Evolutionary conservation across 1,284 basidiomycete species (phyloP), one percentile per base, ranked within the genome.

Genomic region (Tausonia pullulans): DNA sequence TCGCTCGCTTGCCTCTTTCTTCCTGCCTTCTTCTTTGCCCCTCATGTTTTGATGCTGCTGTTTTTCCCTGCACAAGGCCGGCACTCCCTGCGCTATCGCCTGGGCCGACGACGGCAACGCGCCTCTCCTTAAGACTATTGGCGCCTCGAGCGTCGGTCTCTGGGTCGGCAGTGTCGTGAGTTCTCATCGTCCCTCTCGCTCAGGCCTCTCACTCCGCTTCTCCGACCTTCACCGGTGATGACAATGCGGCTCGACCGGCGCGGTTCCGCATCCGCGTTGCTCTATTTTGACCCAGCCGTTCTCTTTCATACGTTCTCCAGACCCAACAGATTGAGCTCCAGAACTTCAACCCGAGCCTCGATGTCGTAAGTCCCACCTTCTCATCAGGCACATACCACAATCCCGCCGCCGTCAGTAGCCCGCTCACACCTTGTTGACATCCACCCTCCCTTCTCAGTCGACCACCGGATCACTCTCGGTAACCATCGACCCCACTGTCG

Each of bases 101-200:
- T 90, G 88, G 88, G 72, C 80, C 67, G 85, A 88, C 58, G 78
- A 81, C 64, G 79, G 79, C 64, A 62, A 55, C 0, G 7, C 76
- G 0, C 84, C 86, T 7, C 68, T 75, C 16, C 79, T 87, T 49
- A 66, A 73, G 14, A 67, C 78, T 0, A 87, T 85, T 62, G 87
- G 87, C 14, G 69, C 72, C 49, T 75, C 81, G 11, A 77, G 74
- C 55, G 76, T 88, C 55, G 81, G 79, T 44, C 79, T 90, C 72
- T 88, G 82, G 69, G 81, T 77, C 63, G 70, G 68, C 7, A 50
- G 57, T 51, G n/a, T 5, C n/a, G n/a, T 44, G 39, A 44, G 54
- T 14, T 43, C 16, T n/a, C 44, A 11, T 39, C 11, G 11, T 11
- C n/a, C 53, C n/a, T 40, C 13, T 40, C 14, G 13, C 8, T 55